Evolutionary conservation across 2,329 filamentous ascomycete species (phyloP), one percentile per base, ranked within the genome.

Genomic region (Zopfia rhizophila): DNA sequence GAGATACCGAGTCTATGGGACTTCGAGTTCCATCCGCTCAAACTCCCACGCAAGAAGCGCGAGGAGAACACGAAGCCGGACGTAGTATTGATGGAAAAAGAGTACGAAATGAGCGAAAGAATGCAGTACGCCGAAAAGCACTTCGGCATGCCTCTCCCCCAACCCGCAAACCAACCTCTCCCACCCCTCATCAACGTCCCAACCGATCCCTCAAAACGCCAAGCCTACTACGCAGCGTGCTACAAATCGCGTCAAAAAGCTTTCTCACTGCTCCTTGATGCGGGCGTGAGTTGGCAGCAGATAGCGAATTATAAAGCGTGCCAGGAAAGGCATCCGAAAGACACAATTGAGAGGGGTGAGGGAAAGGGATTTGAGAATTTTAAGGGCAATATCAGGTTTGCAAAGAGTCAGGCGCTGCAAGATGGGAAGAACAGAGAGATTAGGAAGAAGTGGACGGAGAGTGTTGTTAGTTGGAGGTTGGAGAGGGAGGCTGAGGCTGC

Each of bases 1-100:
- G 68, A 71, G 40, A 70, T 71, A 17, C 68, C 66, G 7, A 68
- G 61, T 33, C 38, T 71, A 24, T 68, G 63, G 64, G 60, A 66
- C 25, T 71, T 69, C 38, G 66, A 70, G 18, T 56, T 58, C 13
- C 66, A 68, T 22, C 66, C 68, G 12, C 42, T 60, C 18, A 14
- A 55, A 7, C 31, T 67, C 11, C 47, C 38, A 6, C 5, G n/a
- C 25, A 50, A 53, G 14, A 14, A 14, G 3, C 12, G 4, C 7
- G 21, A 22, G 18, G 44, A 29, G 5, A 14, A 30, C 31, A 51
- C 55, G 17, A 66, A 65, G 36, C 63, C 65, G 14, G 54, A 66
- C 23, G 14, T 65, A 6, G 41, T 50, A 12, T 53, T 39, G 3
- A 33, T 69, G 3, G 64, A 70, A 42, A 49, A 51, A 6, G 38